Percentiles rank a stretch among this genome's conserved stretches.
Conservation (phyloP, 805 yeast genomes). For the Spathaspora sp. region DNA sequence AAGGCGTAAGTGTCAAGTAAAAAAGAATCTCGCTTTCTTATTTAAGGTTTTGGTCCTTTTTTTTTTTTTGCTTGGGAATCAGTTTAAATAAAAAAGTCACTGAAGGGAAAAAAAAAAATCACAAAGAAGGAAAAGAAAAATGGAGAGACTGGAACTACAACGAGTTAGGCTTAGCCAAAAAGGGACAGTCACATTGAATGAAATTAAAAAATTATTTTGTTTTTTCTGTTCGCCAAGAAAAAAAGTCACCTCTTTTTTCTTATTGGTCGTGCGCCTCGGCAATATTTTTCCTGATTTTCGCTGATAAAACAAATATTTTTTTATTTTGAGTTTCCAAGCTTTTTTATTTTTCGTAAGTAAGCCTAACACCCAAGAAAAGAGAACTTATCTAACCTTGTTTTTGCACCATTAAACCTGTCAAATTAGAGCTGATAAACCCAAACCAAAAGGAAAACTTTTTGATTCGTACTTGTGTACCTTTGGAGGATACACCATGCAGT, state of each 20-base stretch:
- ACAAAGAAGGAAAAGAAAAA: not conserved
- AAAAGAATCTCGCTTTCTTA: not conserved
- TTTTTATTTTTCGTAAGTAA: too few species aligned
- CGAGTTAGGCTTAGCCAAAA: not conserved
- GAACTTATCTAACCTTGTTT: not conserved
- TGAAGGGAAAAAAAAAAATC: not conserved
- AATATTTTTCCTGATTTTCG: not conserved
- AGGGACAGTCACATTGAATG: not conserved
- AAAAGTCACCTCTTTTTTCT: not conserved
- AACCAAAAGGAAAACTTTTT: too few species aligned
- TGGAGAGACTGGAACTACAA: not conserved
- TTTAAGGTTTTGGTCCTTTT: not conserved
- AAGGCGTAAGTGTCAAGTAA: not conserved
- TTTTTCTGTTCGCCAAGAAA: not conserved
- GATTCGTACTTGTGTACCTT: not conserved
- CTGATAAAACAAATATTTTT: not conserved
- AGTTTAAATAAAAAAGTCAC: not conserved
- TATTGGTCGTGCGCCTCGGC: not conserved
- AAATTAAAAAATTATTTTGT: not conserved
- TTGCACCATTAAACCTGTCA: not conserved
- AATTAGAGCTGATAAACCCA: not conserved
- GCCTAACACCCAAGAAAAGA: not conserved
- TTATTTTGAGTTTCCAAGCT: not conserved
- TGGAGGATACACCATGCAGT: too few species aligned
- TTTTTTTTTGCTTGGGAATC: not conserved